A percentile compares a stretch with the other conserved stretches of the same genome.
phyloP scores from a whole-genome alignment of 148 eudicot species.

The Nepenthes mirabilis region DNA sequence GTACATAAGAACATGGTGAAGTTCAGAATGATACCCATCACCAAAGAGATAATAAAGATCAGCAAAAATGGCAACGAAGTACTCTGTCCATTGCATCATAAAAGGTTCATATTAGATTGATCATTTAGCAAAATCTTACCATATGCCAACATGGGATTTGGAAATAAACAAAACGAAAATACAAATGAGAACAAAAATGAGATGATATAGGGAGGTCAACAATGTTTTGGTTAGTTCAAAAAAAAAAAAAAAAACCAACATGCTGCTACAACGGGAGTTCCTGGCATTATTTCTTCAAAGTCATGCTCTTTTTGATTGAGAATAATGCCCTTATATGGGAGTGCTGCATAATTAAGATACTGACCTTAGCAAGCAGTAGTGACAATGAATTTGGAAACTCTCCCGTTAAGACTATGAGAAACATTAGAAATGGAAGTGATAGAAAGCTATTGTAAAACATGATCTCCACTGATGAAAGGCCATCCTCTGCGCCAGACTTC shows the following conservation, averaged over 20 bases:
- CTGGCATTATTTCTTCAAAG: neutral
- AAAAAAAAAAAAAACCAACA: too few relatives aligned
- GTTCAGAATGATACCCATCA: slow-evolving; percentile 93
- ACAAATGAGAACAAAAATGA: neutral
- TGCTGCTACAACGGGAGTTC: neutral
- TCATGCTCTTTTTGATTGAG: neutral
- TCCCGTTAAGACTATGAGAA: slow-evolving; percentile 65
- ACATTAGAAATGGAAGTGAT: slow-evolving; percentile 73
- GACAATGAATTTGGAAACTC: slow-evolving; percentile 75
- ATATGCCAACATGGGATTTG: neutral
- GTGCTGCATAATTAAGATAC: slow-evolving; percentile 5
- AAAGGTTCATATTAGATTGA: slow-evolving; percentile 7
- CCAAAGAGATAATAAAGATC: slow-evolving; percentile 59
- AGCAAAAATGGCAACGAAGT: slow-evolving; percentile 48
- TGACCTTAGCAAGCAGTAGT: slow-evolving; percentile 66
- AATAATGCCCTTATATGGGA: neutral
- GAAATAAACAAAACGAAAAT: neutral
- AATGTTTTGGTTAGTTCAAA: too few relatives aligned
- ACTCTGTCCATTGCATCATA: slow-evolving; percentile 45
- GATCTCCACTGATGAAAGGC: slow-evolving; percentile 89
- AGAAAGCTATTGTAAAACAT: slow-evolving; percentile 93
- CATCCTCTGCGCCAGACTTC: slow-evolving; percentile 92
- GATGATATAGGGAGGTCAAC: too few relatives aligned
- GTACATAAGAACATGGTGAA: slow-evolving; percentile 98
- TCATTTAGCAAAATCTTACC: neutral